Conservation (phyloP, 208 protist genomes). For the Leishmania major region DNA sequence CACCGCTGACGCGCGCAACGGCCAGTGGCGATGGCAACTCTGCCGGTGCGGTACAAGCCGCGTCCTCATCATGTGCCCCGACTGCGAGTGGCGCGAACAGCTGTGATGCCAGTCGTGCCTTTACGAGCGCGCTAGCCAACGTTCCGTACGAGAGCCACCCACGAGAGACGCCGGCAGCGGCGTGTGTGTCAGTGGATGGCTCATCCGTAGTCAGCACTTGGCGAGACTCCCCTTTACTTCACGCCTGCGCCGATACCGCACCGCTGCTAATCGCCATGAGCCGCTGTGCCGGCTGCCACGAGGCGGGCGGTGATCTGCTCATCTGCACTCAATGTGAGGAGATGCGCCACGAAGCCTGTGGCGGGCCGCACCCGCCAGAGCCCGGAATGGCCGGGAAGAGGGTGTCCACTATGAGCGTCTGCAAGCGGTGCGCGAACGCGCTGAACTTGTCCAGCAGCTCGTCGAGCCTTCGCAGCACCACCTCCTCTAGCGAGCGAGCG, state of each 20-base stretch:
- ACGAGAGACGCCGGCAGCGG: background rate
- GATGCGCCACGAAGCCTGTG: slow-evolving; percentile 78
- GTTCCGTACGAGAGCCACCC: slow-evolving; percentile 13
- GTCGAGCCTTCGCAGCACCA: slow-evolving; percentile 62
- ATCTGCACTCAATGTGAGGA: slow-evolving; percentile 55
- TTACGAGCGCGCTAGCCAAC: slow-evolving; percentile 19
- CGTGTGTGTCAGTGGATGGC: background rate
- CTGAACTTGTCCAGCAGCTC: slow-evolving; percentile 38
- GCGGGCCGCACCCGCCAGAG: slow-evolving; percentile 59
- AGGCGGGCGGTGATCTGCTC: slow-evolving; percentile 62
- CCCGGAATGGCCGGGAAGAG: slow-evolving; percentile 7
- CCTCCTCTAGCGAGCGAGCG: slow-evolving; percentile 68
- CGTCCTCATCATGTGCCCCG: background rate
- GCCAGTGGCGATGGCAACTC: background rate
- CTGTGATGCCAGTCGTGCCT: background rate
- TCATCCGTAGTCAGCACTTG: background rate
- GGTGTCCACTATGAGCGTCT: slow-evolving; percentile 14
- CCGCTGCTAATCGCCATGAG: background rate
- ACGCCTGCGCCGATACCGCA: background rate
- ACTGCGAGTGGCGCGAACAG: background rate
- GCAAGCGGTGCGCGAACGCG: slow-evolving; percentile 23
- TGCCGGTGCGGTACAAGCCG: too few relatives aligned
- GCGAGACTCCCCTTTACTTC: background rate
- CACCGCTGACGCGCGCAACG: background rate
- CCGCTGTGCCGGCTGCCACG: slow-evolving; percentile 34